Percentiles rank a stretch among this genome's conserved stretches.
phyloP scores from a whole-genome alignment of 129 eudicot species.

The Helianthus tuberosus region DNA sequence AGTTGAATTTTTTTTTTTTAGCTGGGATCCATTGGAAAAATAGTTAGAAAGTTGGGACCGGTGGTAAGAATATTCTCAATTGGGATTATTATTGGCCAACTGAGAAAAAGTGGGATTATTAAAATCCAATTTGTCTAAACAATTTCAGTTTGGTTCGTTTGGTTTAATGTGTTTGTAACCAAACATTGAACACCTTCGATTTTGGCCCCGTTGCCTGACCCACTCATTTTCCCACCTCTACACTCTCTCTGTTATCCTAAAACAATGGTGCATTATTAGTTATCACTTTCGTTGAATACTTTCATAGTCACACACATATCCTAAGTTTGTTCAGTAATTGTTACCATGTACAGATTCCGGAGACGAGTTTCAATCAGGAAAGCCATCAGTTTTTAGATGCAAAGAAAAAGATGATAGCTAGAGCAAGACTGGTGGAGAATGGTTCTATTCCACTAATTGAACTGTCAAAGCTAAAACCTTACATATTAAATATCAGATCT shows the following conservation, averaged over 20 bases:
- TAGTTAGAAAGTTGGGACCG: too few relatives aligned
- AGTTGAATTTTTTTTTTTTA: too few relatives aligned
- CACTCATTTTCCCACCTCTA: neutral
- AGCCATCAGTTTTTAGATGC: conserved; percentile 29
- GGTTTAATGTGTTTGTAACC: too few relatives aligned
- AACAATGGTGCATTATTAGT: conserved; percentile 18
- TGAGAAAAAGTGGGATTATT: too few relatives aligned
- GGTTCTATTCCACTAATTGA: conserved; percentile 64
- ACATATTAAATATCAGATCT: conserved; percentile 53
- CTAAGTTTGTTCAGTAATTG: conserved; percentile 14
- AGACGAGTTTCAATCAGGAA: conserved; percentile 42
- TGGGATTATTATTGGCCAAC: too few relatives aligned
- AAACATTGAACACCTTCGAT: too few relatives aligned
- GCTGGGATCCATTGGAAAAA: too few relatives aligned
- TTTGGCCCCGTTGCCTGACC: neutral
- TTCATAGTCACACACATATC: conserved; percentile 2
- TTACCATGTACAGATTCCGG: conserved; percentile 50
- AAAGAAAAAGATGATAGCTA: conserved; percentile 63
- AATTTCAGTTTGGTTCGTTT: too few relatives aligned
- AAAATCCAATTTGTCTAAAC: too few relatives aligned
- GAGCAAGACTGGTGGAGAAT: conserved; percentile 58
- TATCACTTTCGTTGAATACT: neutral
- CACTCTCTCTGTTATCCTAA: neutral
- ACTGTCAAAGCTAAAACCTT: conserved; percentile 69
- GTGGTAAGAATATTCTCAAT: too few relatives aligned